Percentiles rank a stretch among this genome's conserved stretches.
Evolutionary conservation across 169 alveolate species (phyloP).

Genomic region (Plasmodium berghei): DNA sequence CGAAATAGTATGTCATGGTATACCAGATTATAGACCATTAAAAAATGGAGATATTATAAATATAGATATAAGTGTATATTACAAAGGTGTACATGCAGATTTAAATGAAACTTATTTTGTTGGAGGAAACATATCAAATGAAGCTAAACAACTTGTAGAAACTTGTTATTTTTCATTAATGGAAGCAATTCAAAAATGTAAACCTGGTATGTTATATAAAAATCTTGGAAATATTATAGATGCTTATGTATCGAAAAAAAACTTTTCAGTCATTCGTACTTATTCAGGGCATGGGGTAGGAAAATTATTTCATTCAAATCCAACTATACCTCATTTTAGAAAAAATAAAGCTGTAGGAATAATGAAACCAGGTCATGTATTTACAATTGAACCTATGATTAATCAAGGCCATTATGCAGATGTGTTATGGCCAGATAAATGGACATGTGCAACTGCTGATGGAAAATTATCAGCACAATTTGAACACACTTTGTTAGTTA

Average conservation of each 20-base stretch:
- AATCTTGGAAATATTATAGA: conserved; percentile 96
- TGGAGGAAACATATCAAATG: conserved; percentile 93
- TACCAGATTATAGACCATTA: conserved; percentile 96
- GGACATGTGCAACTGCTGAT: conserved; percentile 98
- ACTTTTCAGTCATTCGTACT: conserved; percentile 90
- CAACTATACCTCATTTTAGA: conserved; percentile 97
- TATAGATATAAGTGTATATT: conserved; percentile 96
- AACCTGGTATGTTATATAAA: conserved; percentile 97
- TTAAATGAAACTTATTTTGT: conserved; percentile 96
- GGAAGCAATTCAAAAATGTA: conserved; percentile 92
- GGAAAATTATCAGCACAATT: conserved; percentile 97
- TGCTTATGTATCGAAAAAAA: conserved; percentile 87
- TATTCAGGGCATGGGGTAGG: conserved; percentile 99
- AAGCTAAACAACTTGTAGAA: conserved; percentile 90
- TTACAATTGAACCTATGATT: conserved; percentile 99
- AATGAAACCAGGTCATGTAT: conserved; percentile 97
- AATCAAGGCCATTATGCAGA: conserved; percentile 96
- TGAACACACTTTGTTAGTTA: conserved; percentile 97
- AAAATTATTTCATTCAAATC: conserved; percentile 95
- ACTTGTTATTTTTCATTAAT: conserved; percentile 92
- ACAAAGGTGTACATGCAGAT: conserved; percentile 97
- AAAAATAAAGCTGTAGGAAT: conserved; percentile 98
- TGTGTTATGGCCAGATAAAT: conserved; percentile 97
- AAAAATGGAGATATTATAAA: conserved; percentile 96
- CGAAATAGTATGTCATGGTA: conserved; percentile 99